Percentiles rank a stretch among this genome's conserved stretches.
phyloP scores from a whole-genome alignment of 208 protist genomes.

The Acanthamoeba polyphaga region DNA sequence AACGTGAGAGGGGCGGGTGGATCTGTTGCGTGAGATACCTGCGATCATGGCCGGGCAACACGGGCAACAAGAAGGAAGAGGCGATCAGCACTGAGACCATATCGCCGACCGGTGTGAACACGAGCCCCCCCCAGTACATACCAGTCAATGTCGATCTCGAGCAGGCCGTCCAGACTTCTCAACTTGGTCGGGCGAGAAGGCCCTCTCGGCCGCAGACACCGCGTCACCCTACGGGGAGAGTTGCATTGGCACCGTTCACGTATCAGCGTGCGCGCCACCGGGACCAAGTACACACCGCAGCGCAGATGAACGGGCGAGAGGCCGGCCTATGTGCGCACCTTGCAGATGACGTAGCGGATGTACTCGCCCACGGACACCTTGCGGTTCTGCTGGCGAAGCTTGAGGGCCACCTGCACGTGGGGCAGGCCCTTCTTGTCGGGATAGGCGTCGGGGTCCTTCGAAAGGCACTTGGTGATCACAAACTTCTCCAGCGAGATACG shows the following conservation, averaged over 20 bases:
- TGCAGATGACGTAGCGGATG: constrained; percentile 76
- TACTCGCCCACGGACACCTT: constrained; percentile 66
- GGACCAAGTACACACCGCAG: background rate
- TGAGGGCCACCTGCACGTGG: constrained; percentile 62
- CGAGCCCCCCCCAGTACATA: background rate
- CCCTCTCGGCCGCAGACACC: constrained; percentile 46
- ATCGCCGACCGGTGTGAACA: too few relatives aligned
- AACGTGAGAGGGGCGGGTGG: constrained; percentile 57
- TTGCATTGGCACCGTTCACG: too few relatives aligned
- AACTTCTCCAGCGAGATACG: constrained; percentile 94
- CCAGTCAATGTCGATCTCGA: constrained; percentile 70
- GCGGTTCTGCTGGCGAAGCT: constrained; percentile 37
- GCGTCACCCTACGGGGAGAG: background rate
- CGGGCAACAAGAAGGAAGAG: background rate
- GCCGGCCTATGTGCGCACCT: background rate
- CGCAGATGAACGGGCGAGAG: background rate
- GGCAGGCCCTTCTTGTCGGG: constrained; percentile 70
- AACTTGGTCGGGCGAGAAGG: constrained; percentile 64
- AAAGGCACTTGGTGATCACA: constrained; percentile 98
- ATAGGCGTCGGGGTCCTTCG: constrained; percentile 60
- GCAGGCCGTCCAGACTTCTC: constrained; percentile 42
- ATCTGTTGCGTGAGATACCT: constrained; percentile 76
- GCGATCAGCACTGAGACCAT: background rate
- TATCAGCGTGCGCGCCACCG: background rate
- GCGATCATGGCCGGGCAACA: background rate